Base-by-base conservation (phyloP, 2,329 filamentous ascomycete genomes). In the Biscogniauxia mediterranea region DNA sequence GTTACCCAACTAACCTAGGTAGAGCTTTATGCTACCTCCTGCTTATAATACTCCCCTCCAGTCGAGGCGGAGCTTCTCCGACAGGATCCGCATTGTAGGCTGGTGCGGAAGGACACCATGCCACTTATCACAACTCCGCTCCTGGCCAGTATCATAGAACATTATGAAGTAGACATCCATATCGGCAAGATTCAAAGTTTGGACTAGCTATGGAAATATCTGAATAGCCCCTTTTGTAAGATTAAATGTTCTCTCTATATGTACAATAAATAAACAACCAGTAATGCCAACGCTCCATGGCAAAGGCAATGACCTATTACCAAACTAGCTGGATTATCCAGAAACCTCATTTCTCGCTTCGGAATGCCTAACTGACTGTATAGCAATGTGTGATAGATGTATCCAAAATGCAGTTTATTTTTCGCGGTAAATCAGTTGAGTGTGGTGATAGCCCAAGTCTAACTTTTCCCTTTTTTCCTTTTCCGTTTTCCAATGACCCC, bases 391-490 rank as follows among this genome's bases (percentile, higher is more conserved):
- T 46, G 38, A n/a, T 46, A 46, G 32, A 46, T 46, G 38, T 46
- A n/a, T 46, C 38, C 15, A 17, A 46, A 46, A 46, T 46, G 38
- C 38, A 46, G 17, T 2, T 46, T 46, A 17, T n/a, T 46, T 46
- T 46, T 2, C 38, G 2, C 13, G 15, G 3, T 46, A 46, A 26
- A 2, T 23, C 50, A 19, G 17, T n/a, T 5, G 38, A 38, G 19
- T 51, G 46, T 51, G 19, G 13, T 55, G 21, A 32, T 17, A 50
- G 28, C 15, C 28, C 42, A 32, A 50, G 42, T 25, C 32, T 17
- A 25, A 28, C 28, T 56, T 56, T 56, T 56, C n/a, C 19, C 15
- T 21, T 56, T 46, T 56, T 56, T 26, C 28, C 7, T 9, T 21
- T 32, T 56, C 20, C 42, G 2, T 51, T 19, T 25, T 42, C 38